phyloP scores from a whole-genome alignment of 169 alveolate genomes.

The Plasmodium yoelii region DNA sequence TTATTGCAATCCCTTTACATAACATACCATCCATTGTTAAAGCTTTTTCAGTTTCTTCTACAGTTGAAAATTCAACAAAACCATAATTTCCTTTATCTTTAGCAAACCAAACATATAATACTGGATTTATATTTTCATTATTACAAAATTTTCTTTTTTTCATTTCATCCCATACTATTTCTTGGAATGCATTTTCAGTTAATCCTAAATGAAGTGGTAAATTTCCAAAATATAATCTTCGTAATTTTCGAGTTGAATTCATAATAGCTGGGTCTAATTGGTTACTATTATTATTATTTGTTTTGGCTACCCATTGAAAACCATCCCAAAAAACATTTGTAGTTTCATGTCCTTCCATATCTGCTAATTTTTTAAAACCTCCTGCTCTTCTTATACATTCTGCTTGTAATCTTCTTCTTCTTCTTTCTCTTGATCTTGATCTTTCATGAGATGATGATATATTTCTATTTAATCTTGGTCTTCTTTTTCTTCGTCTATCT shows the following conservation, averaged over 20 bases:
- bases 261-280: conserved; percentile 90
- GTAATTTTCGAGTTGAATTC: conserved; percentile 91
- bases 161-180: conserved; percentile 92
- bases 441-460: conserved; percentile 85
- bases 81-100: conserved; percentile 94
- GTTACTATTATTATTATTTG: conserved; percentile 82
- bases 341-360: conserved; percentile 93
- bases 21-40: conserved; percentile 92
- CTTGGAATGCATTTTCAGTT: conserved; percentile 91
- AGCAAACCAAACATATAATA: conserved; percentile 94
- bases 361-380: conserved; percentile 92
- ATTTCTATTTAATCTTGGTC: conserved; percentile 77
- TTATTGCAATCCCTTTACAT: conserved; percentile 91
- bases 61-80: conserved; percentile 93
- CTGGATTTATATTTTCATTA: conserved; percentile 92
- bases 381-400: conserved; percentile 91
- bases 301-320: conserved; percentile 95
- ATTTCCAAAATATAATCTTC: conserved; percentile 92
- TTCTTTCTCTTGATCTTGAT: conserved; percentile 85
- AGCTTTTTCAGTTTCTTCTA: conserved; percentile 93
- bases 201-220: conserved; percentile 91
- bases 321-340: conserved; percentile 94
- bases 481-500: conserved; percentile 38
- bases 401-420: conserved; percentile 87
- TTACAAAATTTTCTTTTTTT: conserved; percentile 87